Percentiles rank a stretch among this genome's conserved stretches.
Evolutionary conservation across 441 rosid species (phyloP).

Genomic region (Erysimum pusillum): DNA sequence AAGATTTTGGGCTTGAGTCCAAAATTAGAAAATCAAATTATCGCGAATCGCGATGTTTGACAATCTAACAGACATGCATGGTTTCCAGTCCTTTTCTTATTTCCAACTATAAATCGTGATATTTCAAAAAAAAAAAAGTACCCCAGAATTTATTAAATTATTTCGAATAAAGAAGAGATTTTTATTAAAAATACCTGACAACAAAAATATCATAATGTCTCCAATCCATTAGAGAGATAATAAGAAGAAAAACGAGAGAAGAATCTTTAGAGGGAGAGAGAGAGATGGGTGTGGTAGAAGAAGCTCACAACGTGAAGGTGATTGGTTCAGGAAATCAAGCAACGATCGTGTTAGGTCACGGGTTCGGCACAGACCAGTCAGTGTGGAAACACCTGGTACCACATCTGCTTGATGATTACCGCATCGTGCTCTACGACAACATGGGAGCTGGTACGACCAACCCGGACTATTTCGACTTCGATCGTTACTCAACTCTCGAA

Average conservation of each 20-base stretch:
- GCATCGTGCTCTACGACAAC: constrained; percentile 78
- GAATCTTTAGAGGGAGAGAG: constrained; percentile 22
- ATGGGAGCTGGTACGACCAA: constrained; percentile 98
- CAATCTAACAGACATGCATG: background rate
- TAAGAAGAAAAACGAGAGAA: constrained; percentile 4
- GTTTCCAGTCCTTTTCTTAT: background rate
- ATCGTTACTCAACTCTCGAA: constrained; percentile 76
- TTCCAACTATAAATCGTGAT: constrained; percentile 1
- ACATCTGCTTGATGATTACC: constrained; percentile 72
- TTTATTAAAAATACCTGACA: background rate
- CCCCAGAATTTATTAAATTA: constrained; percentile 2
- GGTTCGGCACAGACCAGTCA: constrained; percentile 96
- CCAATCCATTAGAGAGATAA: too few relatives aligned
- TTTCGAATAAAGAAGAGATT: too few relatives aligned
- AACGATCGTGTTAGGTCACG: constrained; percentile 77
- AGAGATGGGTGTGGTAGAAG: constrained; percentile 77
- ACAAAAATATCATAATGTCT: background rate
- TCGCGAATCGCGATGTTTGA: too few relatives aligned
- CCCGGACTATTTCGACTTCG: constrained; percentile 86
- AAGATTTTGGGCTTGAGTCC: background rate
- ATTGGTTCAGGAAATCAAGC: constrained; percentile 73
- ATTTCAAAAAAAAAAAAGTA: background rate
- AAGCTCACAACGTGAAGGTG: constrained; percentile 85
- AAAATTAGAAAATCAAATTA: background rate
- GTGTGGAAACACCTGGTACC: constrained; percentile 94